A percentile compares a stretch with the other conserved stretches of the same genome.
phyloP scores from a whole-genome alignment of 345 rosid species.

The Geranium brycei region DNA sequence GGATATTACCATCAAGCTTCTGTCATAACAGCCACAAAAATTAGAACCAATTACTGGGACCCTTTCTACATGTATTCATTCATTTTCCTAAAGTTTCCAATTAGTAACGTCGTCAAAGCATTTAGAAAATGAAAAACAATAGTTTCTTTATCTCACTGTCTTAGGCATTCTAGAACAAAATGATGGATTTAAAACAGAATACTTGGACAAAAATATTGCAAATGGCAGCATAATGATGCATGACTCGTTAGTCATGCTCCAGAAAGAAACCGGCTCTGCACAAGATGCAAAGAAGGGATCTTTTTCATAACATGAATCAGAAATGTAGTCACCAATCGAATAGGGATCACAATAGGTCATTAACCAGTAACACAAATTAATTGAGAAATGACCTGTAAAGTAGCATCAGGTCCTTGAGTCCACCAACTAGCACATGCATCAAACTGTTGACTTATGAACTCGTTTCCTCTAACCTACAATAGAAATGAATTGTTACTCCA shows the following conservation, averaged over 20 bases:
- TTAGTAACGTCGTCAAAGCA: neutral
- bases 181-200: too few species aligned
- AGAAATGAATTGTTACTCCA: neutral
- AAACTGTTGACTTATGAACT: slow-evolving; percentile 54
- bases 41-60: neutral
- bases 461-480: slow-evolving; percentile 4
- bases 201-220: neutral
- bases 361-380: neutral
- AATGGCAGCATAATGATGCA: neutral
- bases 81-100: neutral
- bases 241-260: neutral
- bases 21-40: neutral
- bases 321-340: neutral
- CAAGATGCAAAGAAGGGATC: neutral
- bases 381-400: slow-evolving; percentile 60
- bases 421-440: slow-evolving; percentile 99
- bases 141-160: neutral
- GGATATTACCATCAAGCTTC: neutral
- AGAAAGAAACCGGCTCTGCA: neutral
- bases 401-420: slow-evolving; percentile 95
- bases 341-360: neutral
- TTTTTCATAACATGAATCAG: neutral
- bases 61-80: neutral
- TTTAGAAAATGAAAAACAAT: too few species aligned
- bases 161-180: neutral